phyloP scores from a whole-genome alignment of 768 basidiomycete species.

The Dictyophora rubrovolvata region DNA sequence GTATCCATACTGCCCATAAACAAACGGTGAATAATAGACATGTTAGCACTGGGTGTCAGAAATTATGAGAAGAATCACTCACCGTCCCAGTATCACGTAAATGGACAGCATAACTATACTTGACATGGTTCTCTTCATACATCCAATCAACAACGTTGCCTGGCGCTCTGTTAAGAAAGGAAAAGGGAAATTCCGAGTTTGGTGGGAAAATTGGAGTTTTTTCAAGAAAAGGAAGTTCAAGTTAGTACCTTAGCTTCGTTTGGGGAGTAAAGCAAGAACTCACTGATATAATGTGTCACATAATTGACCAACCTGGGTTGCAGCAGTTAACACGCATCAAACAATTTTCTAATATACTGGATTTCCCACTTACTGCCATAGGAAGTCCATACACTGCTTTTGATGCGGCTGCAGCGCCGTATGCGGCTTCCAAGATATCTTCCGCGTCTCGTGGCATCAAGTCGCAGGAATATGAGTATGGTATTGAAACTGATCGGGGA shows the following conservation, averaged over 20 bases:
- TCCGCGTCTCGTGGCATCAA: conserved; percentile 58
- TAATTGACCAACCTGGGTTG: conserved; percentile 31
- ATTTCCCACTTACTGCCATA: conserved; percentile 35
- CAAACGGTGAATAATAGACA: conserved; percentile 1
- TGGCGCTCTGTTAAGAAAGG: conserved; percentile 29
- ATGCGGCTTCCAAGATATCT: conserved; percentile 61
- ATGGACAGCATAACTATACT: conserved; percentile 56
- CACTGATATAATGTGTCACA: conserved; percentile 37
- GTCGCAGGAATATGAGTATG: conserved; percentile 65
- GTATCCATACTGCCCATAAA: conserved; percentile 54
- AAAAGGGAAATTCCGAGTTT: neutral
- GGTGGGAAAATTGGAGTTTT: conserved; percentile 8
- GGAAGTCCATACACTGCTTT: conserved; percentile 41
- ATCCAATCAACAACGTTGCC: conserved; percentile 63
- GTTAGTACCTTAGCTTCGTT: neutral
- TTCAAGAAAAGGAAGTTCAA: neutral
- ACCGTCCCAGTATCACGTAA: conserved; percentile 64
- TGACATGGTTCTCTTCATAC: conserved; percentile 44
- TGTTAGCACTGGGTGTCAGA: neutral
- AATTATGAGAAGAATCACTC: conserved; percentile 18
- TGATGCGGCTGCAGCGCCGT: conserved; percentile 53
- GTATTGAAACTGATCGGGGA: conserved; percentile 52
- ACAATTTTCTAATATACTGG: conserved; percentile 25
- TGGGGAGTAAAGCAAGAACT: neutral
- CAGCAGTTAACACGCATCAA: neutral